Percentiles rank a stretch among this genome's conserved stretches.
These are phyloP conservation scores for Tetradesmus lagerheimii DNA, from an alignment of 139 green algal genomes.

Conservation along the genomic window DNA sequence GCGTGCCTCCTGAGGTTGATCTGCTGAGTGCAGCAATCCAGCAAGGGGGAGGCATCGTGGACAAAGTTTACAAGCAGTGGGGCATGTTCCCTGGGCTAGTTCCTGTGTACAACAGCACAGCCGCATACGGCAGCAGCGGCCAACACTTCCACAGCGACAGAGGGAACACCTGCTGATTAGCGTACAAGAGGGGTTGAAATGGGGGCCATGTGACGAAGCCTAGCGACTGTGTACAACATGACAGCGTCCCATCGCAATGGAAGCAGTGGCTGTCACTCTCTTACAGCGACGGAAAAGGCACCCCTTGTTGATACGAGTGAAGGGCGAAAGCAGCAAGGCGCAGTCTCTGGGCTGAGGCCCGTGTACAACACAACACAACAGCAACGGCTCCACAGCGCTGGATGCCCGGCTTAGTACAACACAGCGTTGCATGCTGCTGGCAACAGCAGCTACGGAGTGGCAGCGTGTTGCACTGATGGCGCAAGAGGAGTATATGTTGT, in stretches of 20 bases:
- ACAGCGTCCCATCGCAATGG: not conserved
- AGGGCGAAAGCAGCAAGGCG: no score
- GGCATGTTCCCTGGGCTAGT: constrained; percentile 10
- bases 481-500: no score
- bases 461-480: no score
- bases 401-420: no score
- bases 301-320: no score
- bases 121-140: not conserved
- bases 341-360: no score
- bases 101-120: not conserved
- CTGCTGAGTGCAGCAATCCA: constrained; percentile 21
- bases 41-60: constrained; percentile 30
- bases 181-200: not conserved
- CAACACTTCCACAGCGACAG: not conserved
- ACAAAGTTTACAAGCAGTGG: constrained; percentile 43
- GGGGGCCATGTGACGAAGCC: constrained; percentile 6
- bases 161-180: not conserved
- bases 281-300: no score
- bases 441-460: no score
- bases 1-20: constrained; percentile 33
- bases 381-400: no score
- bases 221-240: not conserved
- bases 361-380: no score
- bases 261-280: no score
- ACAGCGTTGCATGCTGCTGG: no score